Conservation (phyloP, 805 yeast species). For the Candida maltosa region DNA sequence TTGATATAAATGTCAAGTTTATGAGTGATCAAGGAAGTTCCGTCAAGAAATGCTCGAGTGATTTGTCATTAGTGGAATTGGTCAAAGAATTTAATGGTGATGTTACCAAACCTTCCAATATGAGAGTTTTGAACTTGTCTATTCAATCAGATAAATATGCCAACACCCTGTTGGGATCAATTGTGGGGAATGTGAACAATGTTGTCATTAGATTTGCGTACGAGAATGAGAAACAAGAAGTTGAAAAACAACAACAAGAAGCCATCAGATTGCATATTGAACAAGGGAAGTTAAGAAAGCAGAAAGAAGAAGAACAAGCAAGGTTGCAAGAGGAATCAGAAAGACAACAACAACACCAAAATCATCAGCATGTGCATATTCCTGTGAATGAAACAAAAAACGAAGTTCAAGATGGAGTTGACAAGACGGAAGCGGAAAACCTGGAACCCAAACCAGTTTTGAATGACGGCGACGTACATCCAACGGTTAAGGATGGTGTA, state of each 20-base stretch:
- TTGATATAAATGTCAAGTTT: constrained; percentile 18
- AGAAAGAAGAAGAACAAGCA: constrained; percentile 10
- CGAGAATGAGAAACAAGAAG: constrained; percentile 8
- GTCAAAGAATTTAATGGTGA: constrained; percentile 6
- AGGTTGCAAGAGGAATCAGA: constrained; percentile 7
- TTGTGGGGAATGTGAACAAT: constrained; percentile 20
- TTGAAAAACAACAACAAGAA: constrained; percentile 19
- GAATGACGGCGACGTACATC: neutral
- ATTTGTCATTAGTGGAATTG: constrained; percentile 3
- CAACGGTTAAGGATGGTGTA: neutral
- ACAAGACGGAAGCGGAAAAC: neutral
- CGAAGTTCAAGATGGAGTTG: constrained; percentile 2
- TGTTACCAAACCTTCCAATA: constrained; percentile 5
- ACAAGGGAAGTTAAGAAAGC: constrained; percentile 11
- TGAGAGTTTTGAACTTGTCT: constrained; percentile 14
- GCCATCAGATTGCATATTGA: constrained; percentile 16
- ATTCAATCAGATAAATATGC: constrained; percentile 10
- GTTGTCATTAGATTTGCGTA: constrained; percentile 23
- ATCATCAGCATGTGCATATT: neutral
- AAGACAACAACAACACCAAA: neutral
- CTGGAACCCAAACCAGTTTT: neutral
- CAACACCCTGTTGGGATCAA: constrained; percentile 10
- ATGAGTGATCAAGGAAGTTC: constrained; percentile 5
- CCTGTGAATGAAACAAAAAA: neutral
- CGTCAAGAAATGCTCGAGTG: constrained; percentile 4